Evolutionary conservation across 2,329 filamentous ascomycete species (phyloP).

Genomic region (Xylaria hypoxylon): DNA sequence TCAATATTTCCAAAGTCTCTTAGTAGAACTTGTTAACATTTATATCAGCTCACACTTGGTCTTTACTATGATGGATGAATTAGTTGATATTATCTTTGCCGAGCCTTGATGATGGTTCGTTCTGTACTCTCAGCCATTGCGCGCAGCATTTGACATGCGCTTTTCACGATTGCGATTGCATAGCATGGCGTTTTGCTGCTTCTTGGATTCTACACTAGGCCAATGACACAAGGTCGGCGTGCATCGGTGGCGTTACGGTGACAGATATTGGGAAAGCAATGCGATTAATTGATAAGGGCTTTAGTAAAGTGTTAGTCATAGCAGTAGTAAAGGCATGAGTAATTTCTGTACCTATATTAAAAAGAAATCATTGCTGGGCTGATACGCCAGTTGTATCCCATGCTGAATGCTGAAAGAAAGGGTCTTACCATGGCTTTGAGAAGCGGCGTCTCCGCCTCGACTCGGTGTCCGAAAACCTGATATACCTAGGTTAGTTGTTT

Average conservation of each 20-base stretch:
- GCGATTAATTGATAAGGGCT: constrained; percentile 13
- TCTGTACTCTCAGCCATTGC: constrained; percentile 10
- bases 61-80: constrained; percentile 78
- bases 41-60: constrained; percentile 72
- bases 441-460: constrained; percentile 4
- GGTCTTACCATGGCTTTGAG: background rate
- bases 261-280: constrained; percentile 24
- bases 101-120: constrained; percentile 47
- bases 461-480: constrained; percentile 15
- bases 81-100: constrained; percentile 73
- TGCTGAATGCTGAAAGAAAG: background rate
- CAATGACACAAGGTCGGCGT: constrained; percentile 18
- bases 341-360: constrained; percentile 10
- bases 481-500: too few species aligned
- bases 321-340: constrained; percentile 9
- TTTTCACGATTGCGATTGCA: constrained; percentile 34
- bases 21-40: constrained; percentile 39
- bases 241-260: constrained; percentile 37
- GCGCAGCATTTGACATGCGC: constrained; percentile 2
- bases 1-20: constrained; percentile 44
- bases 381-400: background rate
- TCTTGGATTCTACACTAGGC: constrained; percentile 14
- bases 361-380: constrained; percentile 16
- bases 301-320: constrained; percentile 7
- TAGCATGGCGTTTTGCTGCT: constrained; percentile 37